A percentile compares a stretch with the other conserved stretches of the same genome.
phyloP scores from a whole-genome alignment of 495 filamentous ascomycete genomes.

The Patellaria atrata region DNA sequence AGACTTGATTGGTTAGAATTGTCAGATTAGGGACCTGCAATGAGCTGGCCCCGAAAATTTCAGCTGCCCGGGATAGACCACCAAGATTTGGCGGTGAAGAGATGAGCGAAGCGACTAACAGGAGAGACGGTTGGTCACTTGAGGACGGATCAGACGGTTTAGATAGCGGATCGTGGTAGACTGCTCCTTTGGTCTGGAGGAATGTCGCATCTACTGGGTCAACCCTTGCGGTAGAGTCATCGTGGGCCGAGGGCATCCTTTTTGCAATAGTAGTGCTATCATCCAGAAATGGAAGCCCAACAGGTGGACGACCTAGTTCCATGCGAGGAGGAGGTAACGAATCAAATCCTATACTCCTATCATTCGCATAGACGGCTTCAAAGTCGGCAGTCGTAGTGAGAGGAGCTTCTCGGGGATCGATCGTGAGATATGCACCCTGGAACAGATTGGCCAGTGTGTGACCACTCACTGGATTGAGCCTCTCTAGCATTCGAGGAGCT shows the following conservation, averaged over 20 bases:
- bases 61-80: slow-evolving; percentile 33
- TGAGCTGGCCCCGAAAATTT: slow-evolving; percentile 31
- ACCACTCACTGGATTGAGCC: slow-evolving; percentile 20
- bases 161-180: slow-evolving; percentile 9
- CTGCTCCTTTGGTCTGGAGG: slow-evolving; percentile 20
- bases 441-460: slow-evolving; percentile 24
- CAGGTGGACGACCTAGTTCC: no score
- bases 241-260: no score
- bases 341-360: neutral
- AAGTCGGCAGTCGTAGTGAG: slow-evolving; percentile 13
- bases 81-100: slow-evolving; percentile 35
- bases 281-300: no score
- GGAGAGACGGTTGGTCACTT: slow-evolving; percentile 16
- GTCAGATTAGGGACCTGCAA: slow-evolving; percentile 24
- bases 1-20: slow-evolving; percentile 26
- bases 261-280: no score
- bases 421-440: slow-evolving; percentile 22
- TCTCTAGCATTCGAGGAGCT: slow-evolving; percentile 16
- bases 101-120: slow-evolving; percentile 36
- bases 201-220: no score
- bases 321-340: neutral
- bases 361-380: slow-evolving; percentile 5
- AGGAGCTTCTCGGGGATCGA: slow-evolving; percentile 19
- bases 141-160: neutral
- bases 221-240: no score